These are phyloP conservation scores for Skeletonema marinoi DNA, from an alignment of 108 stramenopile genomes.

Conservation along the genomic window DNA sequence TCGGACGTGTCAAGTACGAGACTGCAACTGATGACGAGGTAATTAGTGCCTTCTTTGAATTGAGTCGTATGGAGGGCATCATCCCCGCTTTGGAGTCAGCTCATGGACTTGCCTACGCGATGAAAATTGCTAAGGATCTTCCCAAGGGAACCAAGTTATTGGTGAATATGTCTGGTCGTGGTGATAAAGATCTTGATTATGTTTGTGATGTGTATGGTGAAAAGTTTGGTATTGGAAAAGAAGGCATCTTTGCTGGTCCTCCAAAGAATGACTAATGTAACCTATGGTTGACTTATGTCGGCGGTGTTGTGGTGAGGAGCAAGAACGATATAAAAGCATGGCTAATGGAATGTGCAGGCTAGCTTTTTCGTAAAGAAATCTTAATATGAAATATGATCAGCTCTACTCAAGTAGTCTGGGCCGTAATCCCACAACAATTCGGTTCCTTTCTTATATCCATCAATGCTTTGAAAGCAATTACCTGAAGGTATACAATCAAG, in stretches of 20 bases:
- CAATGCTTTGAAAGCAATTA: too few species aligned
- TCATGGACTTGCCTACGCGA: conserved; percentile 86
- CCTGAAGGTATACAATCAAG: too few species aligned
- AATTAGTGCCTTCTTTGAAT: conserved; percentile 78
- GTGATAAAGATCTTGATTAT: conserved; percentile 95
- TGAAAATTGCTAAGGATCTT: conserved; percentile 84
- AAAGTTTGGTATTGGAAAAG: conserved; percentile 67
- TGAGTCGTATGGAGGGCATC: conserved; percentile 90
- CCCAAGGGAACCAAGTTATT: conserved; percentile 78
- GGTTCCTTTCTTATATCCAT: too few species aligned
- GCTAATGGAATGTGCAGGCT: too few species aligned
- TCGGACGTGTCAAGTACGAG: conserved; percentile 83
- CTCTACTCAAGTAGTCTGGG: too few species aligned
- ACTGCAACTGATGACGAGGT: conserved; percentile 90
- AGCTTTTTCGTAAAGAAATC: too few species aligned
- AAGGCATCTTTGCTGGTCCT: conserved; percentile 34
- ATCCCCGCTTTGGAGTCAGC: conserved; percentile 92
- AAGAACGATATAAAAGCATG: too few species aligned
- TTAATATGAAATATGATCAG: too few species aligned
- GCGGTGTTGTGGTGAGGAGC: too few species aligned
- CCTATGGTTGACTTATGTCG: too few species aligned
- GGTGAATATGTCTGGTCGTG: conserved; percentile 91
- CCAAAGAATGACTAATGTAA: too few species aligned
- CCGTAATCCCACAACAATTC: too few species aligned
- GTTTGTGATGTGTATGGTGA: conserved; percentile 89